phyloP scores from a whole-genome alignment of 2,329 filamentous ascomycete species.

The Fusarium denticulatum region DNA sequence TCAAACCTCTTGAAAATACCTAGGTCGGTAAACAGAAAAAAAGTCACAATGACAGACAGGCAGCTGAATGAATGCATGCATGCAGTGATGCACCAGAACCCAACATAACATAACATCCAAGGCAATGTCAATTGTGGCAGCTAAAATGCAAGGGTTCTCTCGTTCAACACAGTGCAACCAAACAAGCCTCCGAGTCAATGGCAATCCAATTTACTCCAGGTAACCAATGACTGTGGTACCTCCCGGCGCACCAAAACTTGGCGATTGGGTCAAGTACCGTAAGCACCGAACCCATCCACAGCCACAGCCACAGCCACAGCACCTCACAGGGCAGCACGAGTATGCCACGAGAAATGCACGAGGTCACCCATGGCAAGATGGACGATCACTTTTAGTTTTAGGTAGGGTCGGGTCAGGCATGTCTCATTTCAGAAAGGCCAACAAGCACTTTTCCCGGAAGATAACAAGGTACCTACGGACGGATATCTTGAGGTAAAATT shows the following conservation, averaged over 20 bases:
- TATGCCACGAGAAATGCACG: slow-evolving; percentile 31
- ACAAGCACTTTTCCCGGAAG: slow-evolving; percentile 21
- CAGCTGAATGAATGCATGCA: slow-evolving; percentile 3
- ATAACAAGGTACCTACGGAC: not conserved
- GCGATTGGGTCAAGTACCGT: slow-evolving; percentile 13
- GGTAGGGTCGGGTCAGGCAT: not conserved
- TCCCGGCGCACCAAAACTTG: slow-evolving; percentile 13
- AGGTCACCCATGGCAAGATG: slow-evolving; percentile 18
- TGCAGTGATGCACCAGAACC: not conserved
- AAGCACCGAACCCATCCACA: not conserved
- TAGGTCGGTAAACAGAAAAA: not conserved
- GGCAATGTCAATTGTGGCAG: slow-evolving; percentile 7
- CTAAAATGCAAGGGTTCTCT: slow-evolving; percentile 21
- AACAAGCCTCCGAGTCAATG: slow-evolving; percentile 24
- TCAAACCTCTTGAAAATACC: not conserved
- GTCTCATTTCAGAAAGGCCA: slow-evolving; percentile 10
- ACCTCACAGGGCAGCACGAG: slow-evolving; percentile 6
- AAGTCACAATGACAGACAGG: slow-evolving; percentile 9
- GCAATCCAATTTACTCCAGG: not conserved
- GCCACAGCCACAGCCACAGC: not conserved
- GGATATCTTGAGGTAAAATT: slow-evolving; percentile 10
- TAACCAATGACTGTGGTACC: slow-evolving; percentile 1
- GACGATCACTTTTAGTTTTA: slow-evolving; percentile 20
- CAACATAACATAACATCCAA: slow-evolving; percentile 1
- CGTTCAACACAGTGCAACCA: slow-evolving; percentile 2